A percentile compares a stretch with the other conserved stretches of the same genome.
These are phyloP conservation scores for Coccomyxa sp. DNA, from an alignment of 139 green algal genomes.

Conservation along the genomic window DNA sequence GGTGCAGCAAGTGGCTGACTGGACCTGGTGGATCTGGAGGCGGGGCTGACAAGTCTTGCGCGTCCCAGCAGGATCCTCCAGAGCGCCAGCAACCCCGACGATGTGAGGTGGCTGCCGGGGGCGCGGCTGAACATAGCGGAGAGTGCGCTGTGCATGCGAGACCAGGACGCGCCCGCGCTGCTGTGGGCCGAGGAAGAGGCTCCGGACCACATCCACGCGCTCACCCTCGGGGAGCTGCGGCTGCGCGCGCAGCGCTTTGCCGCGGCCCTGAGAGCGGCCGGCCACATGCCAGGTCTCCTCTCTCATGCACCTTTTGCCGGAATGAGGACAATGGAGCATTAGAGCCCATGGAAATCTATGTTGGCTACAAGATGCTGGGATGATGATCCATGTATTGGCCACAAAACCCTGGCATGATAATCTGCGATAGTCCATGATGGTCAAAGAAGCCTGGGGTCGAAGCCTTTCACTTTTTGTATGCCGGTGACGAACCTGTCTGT, in stretches of 20 bases:
- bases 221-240: constrained; percentile 50
- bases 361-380: too few relatives aligned
- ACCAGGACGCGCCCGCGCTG: constrained; percentile 50
- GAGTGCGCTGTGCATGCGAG: constrained; percentile 35
- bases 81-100: constrained; percentile 31
- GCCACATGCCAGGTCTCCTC: constrained; percentile 37
- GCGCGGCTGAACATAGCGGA: constrained; percentile 76
- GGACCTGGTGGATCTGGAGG: too few relatives aligned
- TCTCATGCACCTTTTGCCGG: background rate
- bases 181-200: constrained; percentile 66
- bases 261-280: constrained; percentile 23
- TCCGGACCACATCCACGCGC: constrained; percentile 32
- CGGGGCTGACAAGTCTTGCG: too few relatives aligned
- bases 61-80: constrained; percentile 25
- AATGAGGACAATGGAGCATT: background rate
- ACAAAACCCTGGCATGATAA: too few relatives aligned
- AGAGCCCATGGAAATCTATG: background rate
- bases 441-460: too few relatives aligned
- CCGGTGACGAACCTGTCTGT: too few relatives aligned
- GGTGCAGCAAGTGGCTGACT: too few relatives aligned
- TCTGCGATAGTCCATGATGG: too few relatives aligned
- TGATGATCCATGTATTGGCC: too few relatives aligned
- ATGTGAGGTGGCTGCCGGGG: constrained; percentile 66
- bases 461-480: too few relatives aligned
- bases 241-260: constrained; percentile 29